Evolutionary conservation across 2,329 filamentous ascomycete genomes (phyloP), one percentile per base, ranked within the genome.

Genomic region (Daldinia sp.): DNA sequence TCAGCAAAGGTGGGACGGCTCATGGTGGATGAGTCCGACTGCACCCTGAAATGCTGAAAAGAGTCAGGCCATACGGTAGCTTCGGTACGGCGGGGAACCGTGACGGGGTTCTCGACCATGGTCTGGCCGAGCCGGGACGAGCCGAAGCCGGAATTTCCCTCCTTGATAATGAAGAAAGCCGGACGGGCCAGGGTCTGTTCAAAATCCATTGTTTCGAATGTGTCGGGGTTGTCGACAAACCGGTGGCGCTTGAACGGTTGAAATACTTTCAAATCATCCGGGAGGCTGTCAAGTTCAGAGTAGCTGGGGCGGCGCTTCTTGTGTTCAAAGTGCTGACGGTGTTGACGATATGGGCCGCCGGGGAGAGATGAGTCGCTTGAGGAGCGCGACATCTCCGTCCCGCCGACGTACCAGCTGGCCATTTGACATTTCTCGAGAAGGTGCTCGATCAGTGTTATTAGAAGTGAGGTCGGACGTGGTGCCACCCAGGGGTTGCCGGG

Each of bases 1-100:
- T 89, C 87, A 15, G 83, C 72, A 13, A 84, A 77, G 26, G 78
- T 76, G n/a, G 76, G 74, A 46, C 78, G 79, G 35, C 79, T 78
- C 62, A 70, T 54, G 28, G 60, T 63, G 50, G 53, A 20, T 28
- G 67, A 20, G 42, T 73, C 69, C 41, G 69, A 67, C 35, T 56
- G 65, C 46, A 73, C 69, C 37, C 48, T 72, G 26, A 70, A 68
- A 28, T 72, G 41, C 53, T 70, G 63, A 33, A 61, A 72, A 12
- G 56, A 59, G 13, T 64, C 59, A 50, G 39, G 26, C 30, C 44
- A 65, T 18, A 67, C 12, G n/a, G 68, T 51, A n/a, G 60, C 18
- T 35, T 67, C 70, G 23, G 60, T 51, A 41, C 72, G 71, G 20
- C 62, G 54, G 10, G 50, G 41, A 35, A 41, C 48, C 10, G 63